A percentile compares a stretch with the other conserved stretches of the same genome.
phyloP scores from a whole-genome alignment of 129 eudicot species.

The Tagetes erecta region DNA sequence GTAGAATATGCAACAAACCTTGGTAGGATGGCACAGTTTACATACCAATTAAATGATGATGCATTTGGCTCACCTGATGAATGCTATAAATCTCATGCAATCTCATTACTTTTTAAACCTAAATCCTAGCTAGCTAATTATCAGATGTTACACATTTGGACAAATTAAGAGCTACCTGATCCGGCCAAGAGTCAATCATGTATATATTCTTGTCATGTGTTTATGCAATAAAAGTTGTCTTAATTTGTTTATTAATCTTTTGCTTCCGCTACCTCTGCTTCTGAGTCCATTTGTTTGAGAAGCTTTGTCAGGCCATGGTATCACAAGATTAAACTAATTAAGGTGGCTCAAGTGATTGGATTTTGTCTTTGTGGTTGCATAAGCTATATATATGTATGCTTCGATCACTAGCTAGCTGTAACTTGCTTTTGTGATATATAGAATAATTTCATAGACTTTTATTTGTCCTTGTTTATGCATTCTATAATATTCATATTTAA shows the following conservation, averaged over 20 bases:
- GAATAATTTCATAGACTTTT: too few species aligned
- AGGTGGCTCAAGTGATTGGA: background rate
- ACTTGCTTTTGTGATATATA: background rate
- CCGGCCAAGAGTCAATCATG: too few species aligned
- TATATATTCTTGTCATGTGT: too few species aligned
- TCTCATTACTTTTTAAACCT: slow-evolving; percentile 11
- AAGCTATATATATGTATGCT: background rate
- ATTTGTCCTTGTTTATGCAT: too few species aligned
- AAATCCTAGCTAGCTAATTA: slow-evolving; percentile 6
- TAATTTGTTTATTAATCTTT: too few species aligned
- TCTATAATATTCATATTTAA: too few species aligned
- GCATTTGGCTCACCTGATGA: slow-evolving; percentile 24
- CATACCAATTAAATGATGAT: slow-evolving; percentile 25
- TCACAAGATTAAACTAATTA: background rate
- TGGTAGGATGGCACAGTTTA: slow-evolving; percentile 36
- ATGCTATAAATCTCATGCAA: slow-evolving; percentile 16
- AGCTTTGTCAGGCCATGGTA: too few species aligned
- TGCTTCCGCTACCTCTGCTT: too few species aligned
- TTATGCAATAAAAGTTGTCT: too few species aligned
- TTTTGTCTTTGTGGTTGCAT: background rate
- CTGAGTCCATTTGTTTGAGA: too few species aligned
- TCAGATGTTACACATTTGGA: background rate
- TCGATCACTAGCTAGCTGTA: background rate
- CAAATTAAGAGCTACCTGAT: too few species aligned
- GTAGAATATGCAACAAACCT: slow-evolving; percentile 34